Evolutionary conservation across 768 basidiomycete genomes (phyloP), one percentile per base, ranked within the genome.

Genomic region (Cubamyces sp.): DNA sequence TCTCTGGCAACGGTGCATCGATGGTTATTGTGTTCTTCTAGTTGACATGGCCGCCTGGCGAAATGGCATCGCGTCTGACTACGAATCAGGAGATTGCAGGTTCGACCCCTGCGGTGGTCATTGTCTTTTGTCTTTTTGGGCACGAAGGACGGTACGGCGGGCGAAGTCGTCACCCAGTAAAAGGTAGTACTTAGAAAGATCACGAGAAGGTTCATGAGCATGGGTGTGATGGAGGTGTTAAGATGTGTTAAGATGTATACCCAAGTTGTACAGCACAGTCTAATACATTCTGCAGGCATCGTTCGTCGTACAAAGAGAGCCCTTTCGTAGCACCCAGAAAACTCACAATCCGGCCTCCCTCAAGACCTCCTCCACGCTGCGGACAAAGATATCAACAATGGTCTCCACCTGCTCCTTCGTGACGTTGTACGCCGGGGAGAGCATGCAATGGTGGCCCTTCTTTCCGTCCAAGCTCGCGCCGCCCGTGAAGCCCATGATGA

Each of bases 71-170:
- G 62, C 62, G 62, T 64, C 62, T 64, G 63, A 64, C 63, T 64
- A 64, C 63, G 63, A 64, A 90, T 90, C 89, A 90, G 88, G 88
- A 90, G 88, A 89, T 90, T 90, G 88, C 87, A 91, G 88, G 90
- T 91, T 91, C 88, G 88, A 91, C 81, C 84, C 88, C 88, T 91
- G 87, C 86, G 84, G 86, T 86, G 88, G 87, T 90, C 87, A 88
- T 67, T 60, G 16, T 6, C 26, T 42, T 41, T 41, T 34, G 26
- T 11, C 25, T 8, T 41, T 14, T 42, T 25, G n/a, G n/a, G n/a
- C n/a, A n/a, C n/a, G n/a, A n/a, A n/a, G n/a, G n/a, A n/a, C n/a
- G n/a, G n/a, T n/a, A n/a, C n/a, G n/a, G n/a, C n/a, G n/a, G n/a
- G n/a, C n/a, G n/a, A n/a, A n/a, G n/a, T n/a, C n/a, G n/a, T n/a